Conservation (phyloP, 179 eudicot species). For the Heliamphora ciliata region DNA sequence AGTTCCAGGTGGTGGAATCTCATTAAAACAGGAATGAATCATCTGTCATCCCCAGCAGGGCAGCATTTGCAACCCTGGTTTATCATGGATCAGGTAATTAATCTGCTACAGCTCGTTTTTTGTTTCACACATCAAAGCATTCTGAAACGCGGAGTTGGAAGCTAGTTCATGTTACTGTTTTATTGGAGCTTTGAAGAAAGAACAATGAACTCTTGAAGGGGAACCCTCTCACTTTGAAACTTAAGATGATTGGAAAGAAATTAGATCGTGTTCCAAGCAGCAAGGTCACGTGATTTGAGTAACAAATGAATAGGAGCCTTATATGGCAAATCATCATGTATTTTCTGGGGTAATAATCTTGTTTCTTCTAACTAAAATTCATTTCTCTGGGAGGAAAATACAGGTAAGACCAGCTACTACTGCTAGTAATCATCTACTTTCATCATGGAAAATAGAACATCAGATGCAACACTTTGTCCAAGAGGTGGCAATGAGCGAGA, state of each 20-base stretch:
- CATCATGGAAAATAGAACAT: background rate
- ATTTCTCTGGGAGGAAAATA: background rate
- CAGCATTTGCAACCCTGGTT: background rate
- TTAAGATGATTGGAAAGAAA: background rate
- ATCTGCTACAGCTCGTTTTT: background rate
- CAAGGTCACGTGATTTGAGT: background rate
- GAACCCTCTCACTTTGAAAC: background rate
- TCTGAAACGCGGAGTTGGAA: background rate
- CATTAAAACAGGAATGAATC: background rate
- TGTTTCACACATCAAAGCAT: background rate
- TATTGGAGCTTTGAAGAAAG: constrained; percentile 4
- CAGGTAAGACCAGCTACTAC: constrained; percentile 1
- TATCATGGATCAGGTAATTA: background rate
- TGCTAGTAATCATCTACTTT: background rate
- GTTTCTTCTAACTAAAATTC: background rate
- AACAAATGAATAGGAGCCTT: background rate
- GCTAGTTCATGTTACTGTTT: background rate
- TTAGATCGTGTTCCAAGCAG: background rate
- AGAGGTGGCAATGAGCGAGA: background rate
- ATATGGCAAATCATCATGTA: background rate
- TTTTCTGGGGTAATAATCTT: background rate
- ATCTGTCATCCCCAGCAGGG: background rate
- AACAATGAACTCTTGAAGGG: background rate
- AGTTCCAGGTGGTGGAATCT: background rate
- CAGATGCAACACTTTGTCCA: too few species aligned